Base-by-base conservation (phyloP, 257 asterid species). In the Thymus mandschuricus region DNA sequence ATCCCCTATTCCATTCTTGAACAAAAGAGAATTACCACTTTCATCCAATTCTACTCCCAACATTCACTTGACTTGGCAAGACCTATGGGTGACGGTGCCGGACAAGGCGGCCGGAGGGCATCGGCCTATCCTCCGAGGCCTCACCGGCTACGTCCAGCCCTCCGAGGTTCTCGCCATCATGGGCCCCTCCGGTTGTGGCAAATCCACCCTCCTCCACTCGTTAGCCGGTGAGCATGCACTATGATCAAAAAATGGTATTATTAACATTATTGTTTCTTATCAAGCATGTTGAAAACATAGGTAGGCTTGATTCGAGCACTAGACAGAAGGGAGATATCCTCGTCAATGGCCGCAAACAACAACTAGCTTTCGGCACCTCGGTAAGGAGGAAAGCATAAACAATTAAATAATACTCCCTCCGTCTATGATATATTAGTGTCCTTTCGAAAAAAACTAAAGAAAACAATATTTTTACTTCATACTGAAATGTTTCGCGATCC, bases 51-150 rank as follows among this genome's bases (percentile, higher is more conserved):
- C 55, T 8, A 6, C 5, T 8, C 43, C 57, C 3, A 80, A 79
- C 3, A 75, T 85, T 56, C 82, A 41, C 75, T 66, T 85, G 75
- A 80, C 83, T 6, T 85, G 90, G 90, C 77, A 85, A n/a, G 84
- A 81, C 15, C 75, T 85, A 29, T 68, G 80, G 78, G 90, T 85
- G 70, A 81, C 83, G 13, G 90, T 82, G 71, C 73, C 74, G 8
- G 85, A 81, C 35, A 71, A 75, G 80, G 65, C 9, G 43, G 68
- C 3, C 0, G 71, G 73, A 0, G 71, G 73, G 2, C 70, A 54
- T 30, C 76, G 81, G 29, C 64, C 70, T 44, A 80, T 80, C 45
- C 81, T 80, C 50, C 76, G 60, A 51, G 76, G 79, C 52, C 76
- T 80, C 75, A 80, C 84, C 27, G 84, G 81, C 55, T 80, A 68